These are phyloP conservation scores for Cercospora sesami DNA, from an alignment of 2,329 filamentous ascomycete species.

Conservation along the genomic window DNA sequence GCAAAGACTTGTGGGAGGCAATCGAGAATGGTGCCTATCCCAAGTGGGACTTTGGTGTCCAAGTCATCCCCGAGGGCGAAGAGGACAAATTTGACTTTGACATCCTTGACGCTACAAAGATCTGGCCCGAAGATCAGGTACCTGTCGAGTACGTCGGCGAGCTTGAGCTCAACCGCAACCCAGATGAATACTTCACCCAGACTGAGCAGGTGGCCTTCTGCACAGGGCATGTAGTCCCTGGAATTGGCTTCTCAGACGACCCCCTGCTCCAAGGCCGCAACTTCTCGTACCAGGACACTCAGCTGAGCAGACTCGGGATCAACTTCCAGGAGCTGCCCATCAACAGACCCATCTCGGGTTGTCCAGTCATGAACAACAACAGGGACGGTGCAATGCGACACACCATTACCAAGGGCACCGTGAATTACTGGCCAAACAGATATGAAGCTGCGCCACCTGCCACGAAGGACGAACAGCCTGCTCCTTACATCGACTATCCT, in stretches of 20 bases:
- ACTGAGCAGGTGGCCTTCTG: constrained; percentile 83
- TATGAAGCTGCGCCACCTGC: constrained; percentile 65
- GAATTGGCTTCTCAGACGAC: constrained; percentile 75
- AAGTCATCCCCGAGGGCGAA: constrained; percentile 68
- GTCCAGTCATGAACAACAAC: constrained; percentile 39
- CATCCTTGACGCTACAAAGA: constrained; percentile 79
- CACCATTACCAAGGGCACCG: constrained; percentile 68
- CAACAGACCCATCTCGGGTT: constrained; percentile 55
- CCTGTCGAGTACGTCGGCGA: constrained; percentile 77
- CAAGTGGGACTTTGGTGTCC: constrained; percentile 81
- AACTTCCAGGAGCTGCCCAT: constrained; percentile 79
- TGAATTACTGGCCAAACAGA: constrained; percentile 80
- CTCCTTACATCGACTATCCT: constrained; percentile 64
- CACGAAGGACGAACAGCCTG: constrained; percentile 57
- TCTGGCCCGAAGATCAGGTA: constrained; percentile 77
- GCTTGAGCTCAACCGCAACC: constrained; percentile 74
- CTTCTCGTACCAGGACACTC: constrained; percentile 66
- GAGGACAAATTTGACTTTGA: constrained; percentile 82
- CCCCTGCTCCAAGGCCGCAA: constrained; percentile 74
- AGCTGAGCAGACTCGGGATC: constrained; percentile 67
- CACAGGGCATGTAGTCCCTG: constrained; percentile 75
- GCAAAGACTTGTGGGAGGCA: constrained; percentile 72
- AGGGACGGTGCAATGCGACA: constrained; percentile 61
- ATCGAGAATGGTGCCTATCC: constrained; percentile 71
- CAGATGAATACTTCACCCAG: constrained; percentile 79